These are phyloP conservation scores for Kodamaea lidongshanica DNA, from an alignment of 805 yeast genomes.

Conservation along the genomic window DNA sequence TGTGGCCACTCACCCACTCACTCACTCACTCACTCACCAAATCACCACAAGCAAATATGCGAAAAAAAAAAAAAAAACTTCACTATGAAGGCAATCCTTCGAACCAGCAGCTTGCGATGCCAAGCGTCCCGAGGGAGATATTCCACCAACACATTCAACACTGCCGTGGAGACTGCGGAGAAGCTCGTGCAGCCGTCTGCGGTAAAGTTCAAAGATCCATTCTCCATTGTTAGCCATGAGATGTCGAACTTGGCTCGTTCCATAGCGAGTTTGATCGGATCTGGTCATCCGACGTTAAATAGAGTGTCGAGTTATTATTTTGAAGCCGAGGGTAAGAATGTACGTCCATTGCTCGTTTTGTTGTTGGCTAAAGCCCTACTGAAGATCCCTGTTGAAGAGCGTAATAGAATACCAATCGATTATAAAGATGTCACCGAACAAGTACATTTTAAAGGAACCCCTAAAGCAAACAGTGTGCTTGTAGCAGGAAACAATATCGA, in stretches of 20 bases:
- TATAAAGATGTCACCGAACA: constrained; percentile 60
- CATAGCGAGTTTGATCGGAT: constrained; percentile 80
- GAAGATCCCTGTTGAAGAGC: constrained; percentile 61
- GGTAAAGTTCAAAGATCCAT: constrained; percentile 64
- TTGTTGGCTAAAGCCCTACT: constrained; percentile 76
- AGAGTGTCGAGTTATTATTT: constrained; percentile 92
- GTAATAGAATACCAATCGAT: constrained; percentile 62
- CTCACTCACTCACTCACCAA: no score
- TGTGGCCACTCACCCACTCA: no score
- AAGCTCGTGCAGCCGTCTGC: constrained; percentile 60
- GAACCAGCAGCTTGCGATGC: no score
- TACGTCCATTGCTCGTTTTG: constrained; percentile 84
- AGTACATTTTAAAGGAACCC: constrained; percentile 54
- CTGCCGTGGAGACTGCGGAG: constrained; percentile 71
- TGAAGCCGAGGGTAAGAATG: constrained; percentile 93
- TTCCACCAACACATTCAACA: constrained; percentile 17
- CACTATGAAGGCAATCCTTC: no score
- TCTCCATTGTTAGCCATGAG: constrained; percentile 84
- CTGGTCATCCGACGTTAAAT: constrained; percentile 90
- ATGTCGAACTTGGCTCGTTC: constrained; percentile 85
- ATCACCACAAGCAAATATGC: not conserved
- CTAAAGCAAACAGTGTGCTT: constrained; percentile 44
- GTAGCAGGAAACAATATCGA: constrained; percentile 57
- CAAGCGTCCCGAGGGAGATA: no score
- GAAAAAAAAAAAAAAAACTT: not conserved